Evolutionary conservation across 306 rosid species (phyloP).

Genomic region (Datisca glomerata): DNA sequence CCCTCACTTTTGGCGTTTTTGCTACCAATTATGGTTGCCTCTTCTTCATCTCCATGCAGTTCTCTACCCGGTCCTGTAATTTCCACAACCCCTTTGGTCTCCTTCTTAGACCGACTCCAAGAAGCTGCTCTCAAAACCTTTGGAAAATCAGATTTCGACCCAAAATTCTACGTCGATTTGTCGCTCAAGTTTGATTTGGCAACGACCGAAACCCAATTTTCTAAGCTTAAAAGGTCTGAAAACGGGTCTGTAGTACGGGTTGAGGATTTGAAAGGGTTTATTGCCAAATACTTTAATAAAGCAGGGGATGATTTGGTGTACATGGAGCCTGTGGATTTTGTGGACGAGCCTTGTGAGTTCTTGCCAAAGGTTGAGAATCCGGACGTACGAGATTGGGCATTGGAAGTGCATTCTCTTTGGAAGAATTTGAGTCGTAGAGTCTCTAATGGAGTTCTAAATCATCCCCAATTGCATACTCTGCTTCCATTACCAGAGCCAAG

Average conservation of each 20-base stretch:
- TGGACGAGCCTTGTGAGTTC: slow-evolving; percentile 43
- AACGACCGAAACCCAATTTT: slow-evolving; percentile 31
- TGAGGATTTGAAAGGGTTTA: slow-evolving; percentile 21
- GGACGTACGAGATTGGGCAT: slow-evolving; percentile 63
- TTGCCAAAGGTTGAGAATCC: slow-evolving; percentile 48
- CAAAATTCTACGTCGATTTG: slow-evolving; percentile 66
- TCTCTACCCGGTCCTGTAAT: slow-evolving; percentile 7
- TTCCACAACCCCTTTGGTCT: slow-evolving; percentile 40
- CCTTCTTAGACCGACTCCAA: slow-evolving; percentile 50
- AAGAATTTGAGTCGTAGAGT: slow-evolving; percentile 51
- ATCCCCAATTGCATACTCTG: slow-evolving; percentile 51
- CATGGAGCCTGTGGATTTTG: slow-evolving; percentile 47
- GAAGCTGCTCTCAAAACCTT: slow-evolving; percentile 35
- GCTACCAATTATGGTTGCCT: too few species aligned
- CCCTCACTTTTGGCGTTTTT: not conserved
- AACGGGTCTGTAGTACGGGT: slow-evolving; percentile 29
- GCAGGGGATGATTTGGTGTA: slow-evolving; percentile 66
- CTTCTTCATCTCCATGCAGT: too few species aligned
- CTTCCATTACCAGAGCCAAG: slow-evolving; percentile 43
- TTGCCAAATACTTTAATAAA: slow-evolving; percentile 24
- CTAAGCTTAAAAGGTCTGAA: slow-evolving; percentile 18
- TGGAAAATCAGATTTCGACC: slow-evolving; percentile 36
- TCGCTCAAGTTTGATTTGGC: slow-evolving; percentile 37
- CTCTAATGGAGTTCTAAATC: slow-evolving; percentile 21
- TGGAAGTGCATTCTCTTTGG: slow-evolving; percentile 67